Evolutionary conservation across 140 eudicot species (phyloP).

Genomic region (Erigeron philadelphicus): DNA sequence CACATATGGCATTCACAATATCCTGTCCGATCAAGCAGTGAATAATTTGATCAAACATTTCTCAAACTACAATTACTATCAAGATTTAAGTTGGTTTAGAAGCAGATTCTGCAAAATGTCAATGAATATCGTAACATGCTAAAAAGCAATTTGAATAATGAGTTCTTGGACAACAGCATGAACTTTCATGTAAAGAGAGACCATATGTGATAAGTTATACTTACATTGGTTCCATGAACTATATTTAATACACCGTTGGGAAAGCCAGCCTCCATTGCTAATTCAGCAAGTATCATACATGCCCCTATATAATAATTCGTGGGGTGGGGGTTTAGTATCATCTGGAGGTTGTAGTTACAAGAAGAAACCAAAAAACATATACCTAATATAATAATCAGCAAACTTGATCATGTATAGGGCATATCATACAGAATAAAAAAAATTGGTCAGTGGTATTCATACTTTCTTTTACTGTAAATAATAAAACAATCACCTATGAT

Average conservation of each 20-base stretch:
- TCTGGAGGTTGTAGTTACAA: neutral
- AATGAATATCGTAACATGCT: conserved; percentile 8
- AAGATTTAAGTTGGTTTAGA: conserved; percentile 13
- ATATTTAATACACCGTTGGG: conserved; percentile 71
- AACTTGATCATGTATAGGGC: too few relatives aligned
- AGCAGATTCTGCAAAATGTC: conserved; percentile 22
- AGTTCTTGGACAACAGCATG: conserved; percentile 6
- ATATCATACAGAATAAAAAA: too few relatives aligned
- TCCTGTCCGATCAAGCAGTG: conserved; percentile 39
- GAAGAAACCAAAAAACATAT: neutral
- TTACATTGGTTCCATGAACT: conserved; percentile 72
- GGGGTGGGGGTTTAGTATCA: neutral
- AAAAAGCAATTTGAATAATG: conserved; percentile 1
- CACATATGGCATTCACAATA: conserved; percentile 66
- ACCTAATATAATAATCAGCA: neutral
- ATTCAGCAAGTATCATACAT: conserved; percentile 60
- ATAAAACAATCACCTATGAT: too few relatives aligned
- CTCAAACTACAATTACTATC: conserved; percentile 12
- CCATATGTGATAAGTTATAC: conserved; percentile 15
- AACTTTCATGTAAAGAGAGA: conserved; percentile 1
- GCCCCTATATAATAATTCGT: conserved; percentile 37
- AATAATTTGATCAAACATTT: conserved; percentile 25
- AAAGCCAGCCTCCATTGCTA: conserved; percentile 79
- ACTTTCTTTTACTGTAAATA: too few relatives aligned
- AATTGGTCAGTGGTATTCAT: too few relatives aligned